Base-by-base conservation (phyloP, 2,329 filamentous ascomycete species). In the Ophiostoma ulmi region DNA sequence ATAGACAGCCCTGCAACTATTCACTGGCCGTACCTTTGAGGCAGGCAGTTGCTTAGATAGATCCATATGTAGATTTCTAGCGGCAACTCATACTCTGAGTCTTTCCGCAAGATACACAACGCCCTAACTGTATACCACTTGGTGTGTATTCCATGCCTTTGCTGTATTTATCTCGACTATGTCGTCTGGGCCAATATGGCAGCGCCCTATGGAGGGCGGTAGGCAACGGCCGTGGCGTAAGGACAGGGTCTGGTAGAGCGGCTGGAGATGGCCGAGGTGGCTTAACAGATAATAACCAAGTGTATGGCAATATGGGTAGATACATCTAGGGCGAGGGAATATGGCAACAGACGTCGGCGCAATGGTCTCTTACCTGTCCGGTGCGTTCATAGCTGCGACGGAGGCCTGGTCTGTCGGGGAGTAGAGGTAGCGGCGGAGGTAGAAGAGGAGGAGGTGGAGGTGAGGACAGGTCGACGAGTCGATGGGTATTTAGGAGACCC, bases 311-410 rank as follows among this genome's bases (percentile, higher is more conserved):
- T 26, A 31, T 4, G 5, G 26, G 4, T 10, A 14, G 22, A 13
- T 14, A 11, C 11, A 5, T 58, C 52, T 2, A n/a, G 8, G 22
- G 52, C 8, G 52, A 4, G 22, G 14, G 11, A 17, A 13, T 5
- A 4, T 26, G 52, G 22, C 52, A 58, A 5, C 4, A 58, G 11
- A 26, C 13, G n/a, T 22, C 65, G 35, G 58, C 70, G 69, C 67
- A 58, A 71, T 31, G 20, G 31, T 69, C 26, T 55, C 84, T 78
- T 74, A 86, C 85, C 85, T 80, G 76, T 87, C 85, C 22, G 85
- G 85, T 14, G 85, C 85, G 80, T 87, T 87, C 85, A 87, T 86
- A 65, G 63, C 36, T 39, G 63, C 63, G 36, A 65, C 63, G 8
- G 36, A n/a, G 17, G 36, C 8, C 7, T 38, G n/a, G 36, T 35